phyloP scores from a whole-genome alignment of 345 rosid genomes.

The Eucalyptus marginata region DNA sequence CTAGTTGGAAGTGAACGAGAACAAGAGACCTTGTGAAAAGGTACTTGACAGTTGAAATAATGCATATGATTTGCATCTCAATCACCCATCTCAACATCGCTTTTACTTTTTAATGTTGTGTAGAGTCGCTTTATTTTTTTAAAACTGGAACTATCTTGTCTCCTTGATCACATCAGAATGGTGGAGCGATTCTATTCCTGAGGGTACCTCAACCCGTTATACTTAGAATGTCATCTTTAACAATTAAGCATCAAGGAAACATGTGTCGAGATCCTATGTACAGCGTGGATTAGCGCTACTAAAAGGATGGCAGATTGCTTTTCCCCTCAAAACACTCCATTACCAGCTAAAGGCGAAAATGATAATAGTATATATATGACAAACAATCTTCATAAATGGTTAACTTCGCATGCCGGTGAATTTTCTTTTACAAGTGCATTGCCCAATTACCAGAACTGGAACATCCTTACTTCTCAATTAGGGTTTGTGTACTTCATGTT shows the following conservation, averaged over 20 bases:
- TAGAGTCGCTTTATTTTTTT: background rate
- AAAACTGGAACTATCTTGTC: background rate
- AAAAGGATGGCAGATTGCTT: background rate
- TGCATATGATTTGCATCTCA: background rate
- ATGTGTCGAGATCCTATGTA: background rate
- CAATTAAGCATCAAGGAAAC: background rate
- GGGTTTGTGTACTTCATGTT: background rate
- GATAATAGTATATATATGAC: background rate
- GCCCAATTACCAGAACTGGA: background rate
- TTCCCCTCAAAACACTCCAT: background rate
- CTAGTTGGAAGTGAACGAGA: background rate
- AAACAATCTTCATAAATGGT: background rate
- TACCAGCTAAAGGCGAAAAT: background rate
- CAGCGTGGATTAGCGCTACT: background rate
- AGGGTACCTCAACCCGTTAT: fast-evolving
- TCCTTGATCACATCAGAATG: background rate
- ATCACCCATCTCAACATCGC: background rate
- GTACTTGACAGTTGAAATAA: background rate
- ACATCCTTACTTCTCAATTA: background rate
- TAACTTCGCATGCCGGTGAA: background rate
- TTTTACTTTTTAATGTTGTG: background rate
- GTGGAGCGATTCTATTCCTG: background rate
- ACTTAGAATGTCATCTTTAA: background rate
- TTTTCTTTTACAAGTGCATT: background rate
- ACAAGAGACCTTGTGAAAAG: background rate